phyloP scores from a whole-genome alignment of 2,329 filamentous ascomycete genomes.

The Pestalotiopsis sp. region DNA sequence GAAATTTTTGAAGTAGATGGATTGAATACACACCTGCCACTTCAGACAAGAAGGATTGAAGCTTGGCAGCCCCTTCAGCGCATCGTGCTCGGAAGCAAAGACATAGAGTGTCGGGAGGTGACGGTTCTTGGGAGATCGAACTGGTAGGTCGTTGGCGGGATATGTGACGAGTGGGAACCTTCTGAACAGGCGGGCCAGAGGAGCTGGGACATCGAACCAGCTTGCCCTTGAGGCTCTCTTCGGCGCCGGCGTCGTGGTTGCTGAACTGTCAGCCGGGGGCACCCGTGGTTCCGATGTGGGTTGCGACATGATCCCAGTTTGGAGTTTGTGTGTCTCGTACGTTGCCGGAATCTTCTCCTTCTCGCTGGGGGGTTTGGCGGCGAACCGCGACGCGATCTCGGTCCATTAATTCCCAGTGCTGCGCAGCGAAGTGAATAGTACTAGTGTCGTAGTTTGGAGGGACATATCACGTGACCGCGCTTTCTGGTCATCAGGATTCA shows the following conservation, averaged over 20 bases:
- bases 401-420: not conserved
- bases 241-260: constrained; percentile 14
- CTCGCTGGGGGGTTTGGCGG: not conserved
- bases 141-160: constrained; percentile 69
- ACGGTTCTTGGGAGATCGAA: constrained; percentile 42
- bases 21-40: constrained; percentile 74
- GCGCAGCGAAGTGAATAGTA: not conserved
- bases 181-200: constrained; percentile 82
- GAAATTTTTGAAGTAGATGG: constrained; percentile 1
- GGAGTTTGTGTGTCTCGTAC: not conserved
- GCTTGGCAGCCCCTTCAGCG: constrained; percentile 63
- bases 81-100: constrained; percentile 69
- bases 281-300: not conserved
- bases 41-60: constrained; percentile 93
- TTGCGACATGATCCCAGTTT: not conserved
- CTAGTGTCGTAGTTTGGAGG: not conserved
- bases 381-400: not conserved
- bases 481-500: too few relatives aligned
- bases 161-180: constrained; percentile 78
- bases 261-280: not conserved
- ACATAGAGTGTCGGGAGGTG: constrained; percentile 66
- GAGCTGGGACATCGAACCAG: constrained; percentile 65
- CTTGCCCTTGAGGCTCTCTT: constrained; percentile 24
- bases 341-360: not conserved
- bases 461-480: not conserved